Conservation (phyloP, 306 rosid genomes). For the Quercus robur region DNA sequence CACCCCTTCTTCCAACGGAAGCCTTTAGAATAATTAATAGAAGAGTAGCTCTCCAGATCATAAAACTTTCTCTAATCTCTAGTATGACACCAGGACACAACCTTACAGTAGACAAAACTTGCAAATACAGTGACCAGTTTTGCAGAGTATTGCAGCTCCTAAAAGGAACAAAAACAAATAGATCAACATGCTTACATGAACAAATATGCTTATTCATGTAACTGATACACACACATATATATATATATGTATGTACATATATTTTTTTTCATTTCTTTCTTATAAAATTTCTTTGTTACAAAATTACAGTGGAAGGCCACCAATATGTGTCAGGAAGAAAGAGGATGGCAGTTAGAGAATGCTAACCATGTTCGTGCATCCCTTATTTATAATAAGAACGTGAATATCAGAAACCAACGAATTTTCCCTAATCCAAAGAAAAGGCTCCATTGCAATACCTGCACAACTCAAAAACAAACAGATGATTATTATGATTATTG, state of each 20-base stretch:
- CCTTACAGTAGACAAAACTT: no score
- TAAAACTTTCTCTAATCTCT: no score
- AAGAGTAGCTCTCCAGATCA: no score
- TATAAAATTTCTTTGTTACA: constrained; percentile 7
- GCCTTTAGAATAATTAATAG: no score
- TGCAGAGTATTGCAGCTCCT: no score
- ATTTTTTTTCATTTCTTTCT: not conserved
- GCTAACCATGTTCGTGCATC: constrained; percentile 9
- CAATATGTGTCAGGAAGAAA: not conserved
- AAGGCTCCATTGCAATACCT: constrained; percentile 90
- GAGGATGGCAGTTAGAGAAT: not conserved
- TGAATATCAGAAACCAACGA: not conserved
- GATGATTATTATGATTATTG: not conserved
- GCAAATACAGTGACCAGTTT: no score
- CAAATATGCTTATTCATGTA: not conserved
- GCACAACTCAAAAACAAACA: constrained; percentile 21
- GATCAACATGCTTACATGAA: not conserved
- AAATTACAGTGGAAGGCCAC: constrained; percentile 12
- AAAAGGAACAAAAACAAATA: no score
- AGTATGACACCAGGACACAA: no score
- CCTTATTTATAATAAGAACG: not conserved
- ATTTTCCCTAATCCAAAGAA: constrained; percentile 60
- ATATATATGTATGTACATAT: no score
- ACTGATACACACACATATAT: not conserved
- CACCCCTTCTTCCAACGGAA: no score